These are phyloP conservation scores for Tothia fuscella DNA, from an alignment of 2,329 filamentous ascomycete genomes.

Conservation along the genomic window DNA sequence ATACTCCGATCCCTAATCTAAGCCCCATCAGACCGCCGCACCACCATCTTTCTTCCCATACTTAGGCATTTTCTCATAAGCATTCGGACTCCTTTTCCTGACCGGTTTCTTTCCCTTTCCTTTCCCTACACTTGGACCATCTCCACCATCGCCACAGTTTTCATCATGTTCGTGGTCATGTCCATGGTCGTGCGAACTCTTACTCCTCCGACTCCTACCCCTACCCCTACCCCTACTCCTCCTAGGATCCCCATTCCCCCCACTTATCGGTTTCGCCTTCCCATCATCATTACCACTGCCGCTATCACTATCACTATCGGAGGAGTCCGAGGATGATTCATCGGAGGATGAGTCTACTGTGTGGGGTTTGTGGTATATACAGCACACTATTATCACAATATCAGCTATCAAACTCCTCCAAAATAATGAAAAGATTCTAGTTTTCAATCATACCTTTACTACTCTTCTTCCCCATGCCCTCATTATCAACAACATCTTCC, in stretches of 20 bases:
- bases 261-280: constrained; percentile 27
- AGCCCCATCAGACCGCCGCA: too few species aligned
- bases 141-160: constrained; percentile 18
- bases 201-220: constrained; percentile 1
- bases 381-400: constrained; percentile 61
- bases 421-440: background rate
- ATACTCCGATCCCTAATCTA: too few species aligned
- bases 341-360: constrained; percentile 73
- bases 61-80: constrained; percentile 66
- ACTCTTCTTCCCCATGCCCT: constrained; percentile 84
- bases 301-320: constrained; percentile 37
- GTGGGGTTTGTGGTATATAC: constrained; percentile 87
- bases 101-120: constrained; percentile 28
- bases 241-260: constrained; percentile 15
- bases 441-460: constrained; percentile 61
- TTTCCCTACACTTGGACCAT: constrained; percentile 22
- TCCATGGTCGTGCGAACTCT: constrained; percentile 12
- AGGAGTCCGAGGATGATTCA: constrained; percentile 38
- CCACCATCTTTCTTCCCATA: constrained; percentile 18
- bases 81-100: constrained; percentile 60
- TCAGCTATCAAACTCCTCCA: background rate
- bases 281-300: constrained; percentile 45
- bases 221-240: constrained; percentile 12
- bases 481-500: constrained; percentile 87
- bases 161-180: constrained; percentile 30